Base-by-base conservation (phyloP, 2,329 filamentous ascomycete genomes). In the Penicillium sclerotigenum region DNA sequence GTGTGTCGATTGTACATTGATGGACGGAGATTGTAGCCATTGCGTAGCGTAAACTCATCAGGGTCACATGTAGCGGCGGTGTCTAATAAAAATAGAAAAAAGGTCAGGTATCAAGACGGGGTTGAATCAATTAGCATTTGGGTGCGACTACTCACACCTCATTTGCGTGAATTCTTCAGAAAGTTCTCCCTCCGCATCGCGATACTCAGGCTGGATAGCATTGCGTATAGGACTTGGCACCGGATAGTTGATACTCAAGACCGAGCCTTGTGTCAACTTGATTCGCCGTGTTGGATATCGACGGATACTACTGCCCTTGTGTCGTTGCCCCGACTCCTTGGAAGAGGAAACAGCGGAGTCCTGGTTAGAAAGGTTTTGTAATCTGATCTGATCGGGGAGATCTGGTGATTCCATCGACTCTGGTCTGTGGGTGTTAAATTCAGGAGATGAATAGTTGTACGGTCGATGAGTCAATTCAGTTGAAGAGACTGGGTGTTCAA, bases 1-100 rank as follows among this genome's bases (percentile, higher is more conserved):
- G 92, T 97, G 75, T 96, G 92, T 66, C 92, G 84, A 81, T 97
- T 97, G 79, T 97, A 97, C 92, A 97, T 97, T 65, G 91, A 87
- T 50, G 92, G 90, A 45, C 92, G 89, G 73, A 97, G 83, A 80
- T 97, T 95, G 82, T 97, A 97, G 68, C 93, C 93, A 74, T 97
- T 97, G 81, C 96, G 95, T 65, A 97, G 83, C 1, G 92, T 97
- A 76, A 97, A 97, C 71, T 97, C 93, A 74, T 96, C 94, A 64
- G 92, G 93, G 73, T 97, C 92, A 77, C 92, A 97, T 24, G 91
- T 96, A 16, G 92, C 92, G 49, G 92, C 92, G 10, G 92, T 97
- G 79, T 97, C 83, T 84, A 26, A 29, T 16, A 18, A 1, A 1
- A 9, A 10, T n/a, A 11, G 4, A 7, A 11, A n/a, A 7, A 2